Conservation (phyloP, 2,329 filamentous ascomycete genomes). For the Graphilbum ipis-grandicollis region DNA sequence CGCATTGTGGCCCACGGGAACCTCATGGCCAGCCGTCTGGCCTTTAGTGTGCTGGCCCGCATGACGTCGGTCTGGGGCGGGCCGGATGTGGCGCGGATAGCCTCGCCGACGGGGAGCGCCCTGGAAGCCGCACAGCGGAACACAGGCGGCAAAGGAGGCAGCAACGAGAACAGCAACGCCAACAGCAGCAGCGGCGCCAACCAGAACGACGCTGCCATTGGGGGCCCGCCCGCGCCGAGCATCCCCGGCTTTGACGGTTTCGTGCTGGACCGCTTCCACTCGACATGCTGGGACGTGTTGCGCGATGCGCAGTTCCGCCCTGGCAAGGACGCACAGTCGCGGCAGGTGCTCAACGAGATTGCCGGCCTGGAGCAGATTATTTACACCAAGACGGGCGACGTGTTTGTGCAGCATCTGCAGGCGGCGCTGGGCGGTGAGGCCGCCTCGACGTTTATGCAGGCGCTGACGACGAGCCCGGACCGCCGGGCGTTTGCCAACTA, state of each 20-base stretch:
- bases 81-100: constrained; percentile 49
- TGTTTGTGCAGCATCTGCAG: constrained; percentile 56
- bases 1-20: constrained; percentile 51
- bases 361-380: constrained; percentile 76
- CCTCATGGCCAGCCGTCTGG: constrained; percentile 45
- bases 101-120: constrained; percentile 31
- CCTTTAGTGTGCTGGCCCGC: constrained; percentile 63
- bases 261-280: constrained; percentile 76
- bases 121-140: constrained; percentile 9
- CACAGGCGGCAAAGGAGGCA: neutral
- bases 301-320: constrained; percentile 64
- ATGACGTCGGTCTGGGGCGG: constrained; percentile 89
- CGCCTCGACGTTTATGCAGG: constrained; percentile 39
- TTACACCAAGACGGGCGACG: constrained; percentile 72
- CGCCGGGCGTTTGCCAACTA: constrained; percentile 48
- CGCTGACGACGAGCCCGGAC: constrained; percentile 39
- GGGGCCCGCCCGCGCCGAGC: constrained; percentile 27
- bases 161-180: neutral
- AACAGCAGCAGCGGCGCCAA: neutral
- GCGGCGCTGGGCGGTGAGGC: constrained; percentile 36
- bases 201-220: neutral
- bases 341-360: constrained; percentile 76
- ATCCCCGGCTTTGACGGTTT: constrained; percentile 87
- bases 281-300: constrained; percentile 78
- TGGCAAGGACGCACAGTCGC: constrained; percentile 67